phyloP scores from a whole-genome alignment of 2,329 filamentous ascomycete species.

The Penicillium sp. region DNA sequence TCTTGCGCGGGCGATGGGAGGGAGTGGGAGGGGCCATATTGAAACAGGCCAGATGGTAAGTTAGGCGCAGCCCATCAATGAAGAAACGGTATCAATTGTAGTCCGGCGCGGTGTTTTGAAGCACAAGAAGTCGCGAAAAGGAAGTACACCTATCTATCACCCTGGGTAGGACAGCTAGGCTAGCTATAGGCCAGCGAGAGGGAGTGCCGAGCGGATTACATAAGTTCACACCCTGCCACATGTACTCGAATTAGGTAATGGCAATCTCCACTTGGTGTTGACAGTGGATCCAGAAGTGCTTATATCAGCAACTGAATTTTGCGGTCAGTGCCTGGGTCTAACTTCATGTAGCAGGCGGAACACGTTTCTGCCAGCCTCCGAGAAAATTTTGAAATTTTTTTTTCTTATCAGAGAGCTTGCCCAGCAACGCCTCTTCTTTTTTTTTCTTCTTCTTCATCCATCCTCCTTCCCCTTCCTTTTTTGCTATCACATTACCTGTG shows the following conservation, averaged over 20 bases:
- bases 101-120: neutral
- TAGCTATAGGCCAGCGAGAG: neutral
- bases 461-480: constrained; percentile 11
- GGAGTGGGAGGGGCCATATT: constrained; percentile 30
- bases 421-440: constrained; percentile 22
- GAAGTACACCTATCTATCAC: neutral
- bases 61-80: constrained; percentile 18
- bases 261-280: neutral
- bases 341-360: constrained; percentile 3
- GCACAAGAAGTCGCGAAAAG: neutral
- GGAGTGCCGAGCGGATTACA: neutral
- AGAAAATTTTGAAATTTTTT: constrained; percentile 28
- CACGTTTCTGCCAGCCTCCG: constrained; percentile 26
- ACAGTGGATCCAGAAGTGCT: neutral
- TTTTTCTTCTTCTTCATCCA: constrained; percentile 23
- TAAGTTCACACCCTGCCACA: neutral
- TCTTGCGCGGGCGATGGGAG: constrained; percentile 47
- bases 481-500: constrained; percentile 14
- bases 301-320: neutral
- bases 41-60: constrained; percentile 9
- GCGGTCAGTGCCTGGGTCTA: constrained; percentile 3
- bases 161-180: neutral
- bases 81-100: neutral
- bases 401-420: constrained; percentile 31
- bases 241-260: neutral